A percentile compares a stretch with the other conserved stretches of the same genome.
Conservation (phyloP, 2,329 filamentous ascomycete genomes). For the Shiraia bambusicola region DNA sequence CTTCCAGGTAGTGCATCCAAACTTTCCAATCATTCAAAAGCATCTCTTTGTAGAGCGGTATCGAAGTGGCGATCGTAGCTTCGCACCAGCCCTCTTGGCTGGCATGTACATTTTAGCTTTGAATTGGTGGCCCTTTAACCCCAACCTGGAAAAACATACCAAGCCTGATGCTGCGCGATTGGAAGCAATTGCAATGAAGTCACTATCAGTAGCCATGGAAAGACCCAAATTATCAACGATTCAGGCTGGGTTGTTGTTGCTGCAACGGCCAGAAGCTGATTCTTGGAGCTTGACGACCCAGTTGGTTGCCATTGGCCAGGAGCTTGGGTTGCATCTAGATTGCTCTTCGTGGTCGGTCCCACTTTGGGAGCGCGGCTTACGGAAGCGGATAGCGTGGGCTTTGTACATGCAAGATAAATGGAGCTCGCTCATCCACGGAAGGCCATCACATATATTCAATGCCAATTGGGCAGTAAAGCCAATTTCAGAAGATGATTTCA, state of each 20-base stretch:
- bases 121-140: slow-evolving; percentile 82
- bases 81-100: slow-evolving; percentile 74
- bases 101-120: slow-evolving; percentile 83
- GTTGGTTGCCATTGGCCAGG: slow-evolving; percentile 81
- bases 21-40: slow-evolving; percentile 81
- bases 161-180: slow-evolving; percentile 73
- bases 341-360: slow-evolving; percentile 86
- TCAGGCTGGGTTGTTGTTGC: slow-evolving; percentile 72
- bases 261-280: slow-evolving; percentile 74
- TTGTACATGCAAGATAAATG: slow-evolving; percentile 95
- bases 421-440: slow-evolving; percentile 81
- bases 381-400: slow-evolving; percentile 86
- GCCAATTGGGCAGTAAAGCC: slow-evolving; percentile 75
- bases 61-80: slow-evolving; percentile 68
- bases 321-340: slow-evolving; percentile 85
- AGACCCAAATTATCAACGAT: slow-evolving; percentile 79
- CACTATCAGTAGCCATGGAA: slow-evolving; percentile 75
- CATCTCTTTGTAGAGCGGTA: slow-evolving; percentile 78
- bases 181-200: slow-evolving; percentile 71
- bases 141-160: slow-evolving; percentile 62
- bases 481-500: slow-evolving; percentile 69
- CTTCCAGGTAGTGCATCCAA: slow-evolving; percentile 77
- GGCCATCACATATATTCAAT: slow-evolving; percentile 73
- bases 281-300: slow-evolving; percentile 86
- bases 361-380: slow-evolving; percentile 79